Percentiles rank a stretch among this genome's conserved stretches.
Evolutionary conservation across 1,139 yeast species (phyloP).

Genomic region (Dujonia santamariae): DNA sequence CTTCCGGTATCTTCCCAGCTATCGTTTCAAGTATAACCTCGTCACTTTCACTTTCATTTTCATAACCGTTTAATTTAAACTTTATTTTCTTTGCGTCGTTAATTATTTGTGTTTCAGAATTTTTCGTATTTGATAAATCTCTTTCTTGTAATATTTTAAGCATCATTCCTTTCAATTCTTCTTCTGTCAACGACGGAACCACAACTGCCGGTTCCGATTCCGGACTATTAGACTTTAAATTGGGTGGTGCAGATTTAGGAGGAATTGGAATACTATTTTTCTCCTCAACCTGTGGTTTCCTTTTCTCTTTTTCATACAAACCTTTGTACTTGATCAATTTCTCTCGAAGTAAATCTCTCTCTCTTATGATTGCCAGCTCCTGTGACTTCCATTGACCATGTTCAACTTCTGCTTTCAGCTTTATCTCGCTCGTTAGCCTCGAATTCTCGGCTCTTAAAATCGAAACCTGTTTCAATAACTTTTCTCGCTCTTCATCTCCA

Average conservation of each 20-base stretch:
- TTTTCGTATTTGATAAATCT: background rate
- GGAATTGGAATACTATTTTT: no score
- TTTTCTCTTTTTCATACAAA: conserved; percentile 20
- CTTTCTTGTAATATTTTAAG: conserved; percentile 1
- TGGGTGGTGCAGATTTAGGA: no score
- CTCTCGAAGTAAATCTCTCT: conserved; percentile 28
- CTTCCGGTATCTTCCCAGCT: background rate
- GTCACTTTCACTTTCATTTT: no score
- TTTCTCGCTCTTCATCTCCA: conserved; percentile 16
- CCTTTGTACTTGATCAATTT: conserved; percentile 34
- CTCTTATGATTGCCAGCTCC: conserved; percentile 10
- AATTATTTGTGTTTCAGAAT: no score
- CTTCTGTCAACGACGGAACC: conserved; percentile 4
- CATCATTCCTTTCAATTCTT: background rate
- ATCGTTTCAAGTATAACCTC: no score
- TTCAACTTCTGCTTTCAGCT: conserved; percentile 13
- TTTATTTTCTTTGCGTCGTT: no score
- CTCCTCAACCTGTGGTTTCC: conserved; percentile 9
- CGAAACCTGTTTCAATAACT: background rate
- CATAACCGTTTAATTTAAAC: no score
- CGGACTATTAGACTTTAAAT: no score
- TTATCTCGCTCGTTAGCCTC: background rate
- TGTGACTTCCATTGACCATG: conserved; percentile 12
- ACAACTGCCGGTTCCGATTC: background rate
- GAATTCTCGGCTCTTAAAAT: conserved; percentile 2